phyloP scores from a whole-genome alignment of 1,284 basidiomycete species.

The Porodaedalea pini region DNA sequence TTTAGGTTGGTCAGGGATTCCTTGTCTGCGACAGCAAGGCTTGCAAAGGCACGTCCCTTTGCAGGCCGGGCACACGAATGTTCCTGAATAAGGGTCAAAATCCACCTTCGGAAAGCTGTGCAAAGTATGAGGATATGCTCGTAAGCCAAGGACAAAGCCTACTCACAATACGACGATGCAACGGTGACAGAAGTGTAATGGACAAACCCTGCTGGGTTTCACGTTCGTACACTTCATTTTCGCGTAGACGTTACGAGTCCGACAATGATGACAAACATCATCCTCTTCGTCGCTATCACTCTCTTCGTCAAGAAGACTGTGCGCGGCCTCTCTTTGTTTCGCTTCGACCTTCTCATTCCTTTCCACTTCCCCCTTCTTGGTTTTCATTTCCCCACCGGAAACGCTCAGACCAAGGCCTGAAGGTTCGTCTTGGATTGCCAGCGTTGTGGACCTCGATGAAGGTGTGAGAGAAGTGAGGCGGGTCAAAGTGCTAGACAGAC shows the following conservation, averaged over 20 bases:
- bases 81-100: slow-evolving; percentile 6
- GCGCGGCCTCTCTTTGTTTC: neutral
- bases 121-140: neutral
- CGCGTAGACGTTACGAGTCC: slow-evolving; percentile 10
- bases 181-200: slow-evolving; percentile 11
- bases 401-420: neutral
- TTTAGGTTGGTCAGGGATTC: neutral
- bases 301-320: no score
- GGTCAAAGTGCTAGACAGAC: neutral
- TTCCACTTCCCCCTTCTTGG: neutral
- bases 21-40: neutral
- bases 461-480: neutral
- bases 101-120: slow-evolving; percentile 11
- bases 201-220: slow-evolving; percentile 7
- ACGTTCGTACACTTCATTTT: slow-evolving; percentile 19
- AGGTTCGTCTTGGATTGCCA: neutral
- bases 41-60: slow-evolving; percentile 5
- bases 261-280: slow-evolving; percentile 16
- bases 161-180: slow-evolving; percentile 12
- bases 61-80: slow-evolving; percentile 13
- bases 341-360: neutral
- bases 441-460: neutral
- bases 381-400: neutral
- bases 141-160: neutral
- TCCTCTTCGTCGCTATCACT: slow-evolving; percentile 9